Evolutionary conservation across 140 eudicot species (phyloP), one percentile per base, ranked within the genome.

Genomic region (Stevia rebaudiana): DNA sequence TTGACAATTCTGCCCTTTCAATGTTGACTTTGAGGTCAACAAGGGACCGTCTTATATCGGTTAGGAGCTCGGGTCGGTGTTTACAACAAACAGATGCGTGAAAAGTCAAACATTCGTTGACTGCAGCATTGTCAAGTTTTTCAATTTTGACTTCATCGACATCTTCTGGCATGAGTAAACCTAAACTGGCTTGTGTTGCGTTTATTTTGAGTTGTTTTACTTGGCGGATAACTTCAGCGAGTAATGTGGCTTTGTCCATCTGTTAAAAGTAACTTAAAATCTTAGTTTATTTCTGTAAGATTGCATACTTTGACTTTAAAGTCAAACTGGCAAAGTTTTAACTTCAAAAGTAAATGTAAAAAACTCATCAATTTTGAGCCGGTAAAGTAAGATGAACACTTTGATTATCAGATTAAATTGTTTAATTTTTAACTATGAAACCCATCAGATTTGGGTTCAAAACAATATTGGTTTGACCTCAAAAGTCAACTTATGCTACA

Each of bases 231-330:
- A 83, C 97, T 79, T 84, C 87, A 21, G 94, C 86, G 9, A 90
- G 88, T 64, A 90, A 75, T 17, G 95, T 75, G 56, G 97, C 94
- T 75, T 90, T 90, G 76, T 90, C 97, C 97, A 87, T 87, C 97
- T 90, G 62, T 49, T 24, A 49, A 44, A 17, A 68, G 8, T 19
- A 58, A 33, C 25, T 39, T 41, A 50, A 12, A 43, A 58, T 67
- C 17, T 49, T 59, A 58, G 58, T 55, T n/a, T 64, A 23, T 8
- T 11, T 54, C 19, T 44, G 44, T 40, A 73, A 9, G 18, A 42
- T 52, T 69, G 50, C 19, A 18, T 1, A 17, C 10, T 58, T 35
- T 66, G 36, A 48, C 61, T 31, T 73, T 1, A n/a, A 19, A 40
- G 67, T 71, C 68, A 60, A 61, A 61, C 47, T 13, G 12, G 51